Percentiles rank a stretch among this genome's conserved stretches.
phyloP scores from a whole-genome alignment of 176 grass and related monocot species.

The Eragrostis nindensis region DNA sequence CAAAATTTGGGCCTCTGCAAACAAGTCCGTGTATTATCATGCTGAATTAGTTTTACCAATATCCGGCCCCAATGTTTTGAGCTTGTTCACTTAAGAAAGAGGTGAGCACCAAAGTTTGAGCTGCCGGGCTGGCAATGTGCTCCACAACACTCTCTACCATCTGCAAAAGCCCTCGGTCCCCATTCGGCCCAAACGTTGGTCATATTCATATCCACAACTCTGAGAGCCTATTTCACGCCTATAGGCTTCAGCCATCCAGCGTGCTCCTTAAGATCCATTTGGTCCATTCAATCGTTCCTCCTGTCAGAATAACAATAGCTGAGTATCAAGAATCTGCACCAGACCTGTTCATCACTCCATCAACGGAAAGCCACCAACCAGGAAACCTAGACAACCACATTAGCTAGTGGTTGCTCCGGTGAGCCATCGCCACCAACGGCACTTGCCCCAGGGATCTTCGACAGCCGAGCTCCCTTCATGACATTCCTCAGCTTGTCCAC shows the following conservation, averaged over 20 bases:
- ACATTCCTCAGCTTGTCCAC: conserved; percentile 56
- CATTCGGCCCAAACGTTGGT: background rate
- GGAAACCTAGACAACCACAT: background rate
- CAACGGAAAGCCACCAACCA: background rate
- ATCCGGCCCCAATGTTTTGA: background rate
- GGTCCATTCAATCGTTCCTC: background rate
- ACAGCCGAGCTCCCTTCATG: conserved; percentile 47
- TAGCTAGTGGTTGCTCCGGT: background rate
- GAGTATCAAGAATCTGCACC: background rate
- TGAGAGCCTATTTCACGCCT: background rate
- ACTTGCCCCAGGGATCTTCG: conserved; percentile 59
- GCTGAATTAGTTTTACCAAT: conserved; percentile 3
- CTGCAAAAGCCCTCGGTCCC: background rate
- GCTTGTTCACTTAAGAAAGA: background rate
- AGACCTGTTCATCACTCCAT: background rate
- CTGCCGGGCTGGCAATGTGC: background rate
- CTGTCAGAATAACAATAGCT: background rate
- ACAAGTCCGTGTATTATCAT: background rate
- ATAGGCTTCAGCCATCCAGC: background rate
- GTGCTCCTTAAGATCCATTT: background rate
- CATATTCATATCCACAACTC: background rate
- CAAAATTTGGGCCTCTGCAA: conserved; percentile 29
- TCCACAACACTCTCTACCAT: background rate
- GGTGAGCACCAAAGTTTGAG: no score
- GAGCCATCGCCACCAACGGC: conserved; percentile 12